phyloP scores from a whole-genome alignment of 768 basidiomycete genomes.

The Lanmaoa pseudosensibilis region DNA sequence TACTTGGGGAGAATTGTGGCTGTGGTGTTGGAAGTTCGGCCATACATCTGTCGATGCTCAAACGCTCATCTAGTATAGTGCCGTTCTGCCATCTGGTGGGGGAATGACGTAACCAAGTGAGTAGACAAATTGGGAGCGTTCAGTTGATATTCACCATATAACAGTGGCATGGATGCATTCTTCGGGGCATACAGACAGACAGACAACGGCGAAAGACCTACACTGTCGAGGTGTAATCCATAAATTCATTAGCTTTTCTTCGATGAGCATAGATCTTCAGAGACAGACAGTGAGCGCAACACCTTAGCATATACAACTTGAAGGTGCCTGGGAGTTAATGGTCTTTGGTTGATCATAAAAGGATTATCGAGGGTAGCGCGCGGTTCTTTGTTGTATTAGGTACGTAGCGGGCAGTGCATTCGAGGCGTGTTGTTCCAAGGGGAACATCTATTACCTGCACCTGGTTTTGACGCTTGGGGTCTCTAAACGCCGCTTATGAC shows the following conservation, averaged over 20 bases:
- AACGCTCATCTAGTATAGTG: neutral
- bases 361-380: neutral
- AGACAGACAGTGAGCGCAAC: neutral
- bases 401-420: neutral
- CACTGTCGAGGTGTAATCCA: neutral
- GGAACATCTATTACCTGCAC: neutral
- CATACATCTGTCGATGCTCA: too few relatives aligned
- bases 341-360: neutral
- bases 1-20: too few relatives aligned
- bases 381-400: neutral
- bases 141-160: too few relatives aligned
- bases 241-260: neutral
- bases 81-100: too few relatives aligned
- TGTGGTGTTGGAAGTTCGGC: too few relatives aligned
- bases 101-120: too few relatives aligned
- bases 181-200: too few relatives aligned
- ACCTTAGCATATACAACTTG: neutral
- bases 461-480: neutral
- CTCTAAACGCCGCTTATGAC: neutral
- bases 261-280: neutral
- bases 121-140: too few relatives aligned
- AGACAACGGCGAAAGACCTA: neutral
- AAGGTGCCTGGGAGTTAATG: neutral
- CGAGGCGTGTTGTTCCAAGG: neutral
- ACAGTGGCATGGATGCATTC: too few relatives aligned